These are phyloP conservation scores for Trametes cubensis DNA, from an alignment of 768 basidiomycete species.

Conservation along the genomic window DNA sequence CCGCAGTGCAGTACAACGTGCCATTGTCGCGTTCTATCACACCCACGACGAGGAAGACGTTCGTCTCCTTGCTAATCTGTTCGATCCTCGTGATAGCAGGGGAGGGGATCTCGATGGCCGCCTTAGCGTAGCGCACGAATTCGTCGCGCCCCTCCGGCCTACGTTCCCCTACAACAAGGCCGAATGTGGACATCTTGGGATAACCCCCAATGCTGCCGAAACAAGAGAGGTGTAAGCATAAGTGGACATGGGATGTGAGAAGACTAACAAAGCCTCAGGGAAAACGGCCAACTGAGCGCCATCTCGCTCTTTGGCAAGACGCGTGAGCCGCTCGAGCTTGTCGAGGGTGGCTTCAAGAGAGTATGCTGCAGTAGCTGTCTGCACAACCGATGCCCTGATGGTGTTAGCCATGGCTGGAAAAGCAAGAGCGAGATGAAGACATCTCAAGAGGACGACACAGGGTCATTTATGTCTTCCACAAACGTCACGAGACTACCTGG, in stretches of 20 bases:
- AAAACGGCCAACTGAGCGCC: conserved; percentile 53
- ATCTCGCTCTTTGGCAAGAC: conserved; percentile 50
- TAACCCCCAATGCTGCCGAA: conserved; percentile 55
- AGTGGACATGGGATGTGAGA: not conserved
- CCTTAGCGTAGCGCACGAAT: conserved; percentile 54
- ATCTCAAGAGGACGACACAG: not conserved
- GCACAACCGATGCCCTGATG: conserved; percentile 55
- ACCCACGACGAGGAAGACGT: conserved; percentile 60
- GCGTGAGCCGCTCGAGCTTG: conserved; percentile 51
- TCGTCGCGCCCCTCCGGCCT: conserved; percentile 56
- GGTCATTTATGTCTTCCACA: conserved; percentile 3
- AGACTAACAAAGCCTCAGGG: conserved; percentile 57
- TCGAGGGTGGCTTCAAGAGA: conserved; percentile 48
- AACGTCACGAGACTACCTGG: conserved; percentile 12
- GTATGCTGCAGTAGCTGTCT: conserved; percentile 51
- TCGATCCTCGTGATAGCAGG: conserved; percentile 51
- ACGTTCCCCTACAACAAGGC: conserved; percentile 53
- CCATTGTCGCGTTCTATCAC: conserved; percentile 61
- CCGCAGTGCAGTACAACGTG: conserved; percentile 61
- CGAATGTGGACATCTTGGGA: conserved; percentile 60
- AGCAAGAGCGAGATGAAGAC: conserved; percentile 4
- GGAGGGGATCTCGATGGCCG: conserved; percentile 61
- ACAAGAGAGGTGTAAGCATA: not conserved
- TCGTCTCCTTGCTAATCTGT: conserved; percentile 47
- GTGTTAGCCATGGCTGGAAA: conserved; percentile 29